These are phyloP conservation scores for Lactifluus rugatus DNA, from an alignment of 768 basidiomycete genomes.

Conservation along the genomic window DNA sequence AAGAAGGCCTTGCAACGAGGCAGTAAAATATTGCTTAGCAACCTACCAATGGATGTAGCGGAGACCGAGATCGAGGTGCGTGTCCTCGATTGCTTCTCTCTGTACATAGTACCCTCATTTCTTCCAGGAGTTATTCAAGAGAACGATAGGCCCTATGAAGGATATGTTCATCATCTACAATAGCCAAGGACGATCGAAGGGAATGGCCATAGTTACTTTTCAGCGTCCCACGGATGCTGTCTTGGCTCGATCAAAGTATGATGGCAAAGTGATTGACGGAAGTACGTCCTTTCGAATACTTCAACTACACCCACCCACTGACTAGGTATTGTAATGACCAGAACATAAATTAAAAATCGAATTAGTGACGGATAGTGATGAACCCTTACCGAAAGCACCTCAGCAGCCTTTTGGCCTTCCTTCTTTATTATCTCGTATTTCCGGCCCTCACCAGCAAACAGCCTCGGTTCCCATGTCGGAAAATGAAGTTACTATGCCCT, in stretches of 20 bases:
- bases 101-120: neutral
- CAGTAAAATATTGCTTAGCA: conserved; percentile 18
- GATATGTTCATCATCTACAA: conserved; percentile 69
- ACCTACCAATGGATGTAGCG: conserved; percentile 19
- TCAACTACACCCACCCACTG: neutral
- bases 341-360: conserved; percentile 61
- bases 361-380: conserved; percentile 42
- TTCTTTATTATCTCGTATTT: conserved; percentile 33
- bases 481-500: neutral
- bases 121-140: conserved; percentile 59
- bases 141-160: conserved; percentile 65
- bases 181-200: conserved; percentile 63
- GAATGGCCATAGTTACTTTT: conserved; percentile 70
- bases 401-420: conserved; percentile 25
- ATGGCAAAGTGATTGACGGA: conserved; percentile 69
- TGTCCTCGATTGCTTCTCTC: neutral
- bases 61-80: conserved; percentile 17
- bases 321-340: conserved; percentile 22
- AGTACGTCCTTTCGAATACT: conserved; percentile 28
- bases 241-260: conserved; percentile 55
- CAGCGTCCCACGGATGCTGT: conserved; percentile 53
- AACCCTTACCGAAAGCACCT: conserved; percentile 20
- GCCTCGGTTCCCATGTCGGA: neutral
- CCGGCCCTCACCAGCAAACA: conserved; percentile 10
- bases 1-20: conserved; percentile 14